Percentiles rank a stretch among this genome's conserved stretches.
These are phyloP conservation scores for Funneliformis mosseae DNA, from an alignment of 192 early-diverging fungal species.

Conservation along the genomic window DNA sequence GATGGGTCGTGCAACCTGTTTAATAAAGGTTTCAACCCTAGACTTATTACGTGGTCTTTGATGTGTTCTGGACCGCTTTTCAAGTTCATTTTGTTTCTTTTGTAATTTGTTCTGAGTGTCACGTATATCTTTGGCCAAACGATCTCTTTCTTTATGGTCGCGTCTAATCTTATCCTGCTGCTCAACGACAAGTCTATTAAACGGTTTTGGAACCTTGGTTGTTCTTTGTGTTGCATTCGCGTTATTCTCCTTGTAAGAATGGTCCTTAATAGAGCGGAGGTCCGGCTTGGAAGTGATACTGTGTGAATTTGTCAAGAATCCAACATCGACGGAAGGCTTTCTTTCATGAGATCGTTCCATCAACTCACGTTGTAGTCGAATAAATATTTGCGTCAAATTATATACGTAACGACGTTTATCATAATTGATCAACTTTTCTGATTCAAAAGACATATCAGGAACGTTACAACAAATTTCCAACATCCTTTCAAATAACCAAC, in stretches of 20 bases:
- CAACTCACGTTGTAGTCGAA: conserved; percentile 37
- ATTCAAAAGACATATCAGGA: conserved; percentile 57
- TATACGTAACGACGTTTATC: conserved; percentile 71
- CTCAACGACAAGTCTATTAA: conserved; percentile 53
- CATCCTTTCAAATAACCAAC: conserved; percentile 75
- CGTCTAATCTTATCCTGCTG: conserved; percentile 67
- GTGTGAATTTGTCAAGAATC: neutral
- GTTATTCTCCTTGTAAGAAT: conserved; percentile 41
- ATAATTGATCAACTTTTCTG: conserved; percentile 62
- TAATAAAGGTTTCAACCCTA: conserved; percentile 37
- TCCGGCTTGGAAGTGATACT: conserved; percentile 1
- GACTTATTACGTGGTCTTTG: conserved; percentile 10
- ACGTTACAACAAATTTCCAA: conserved; percentile 69
- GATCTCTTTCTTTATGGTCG: conserved; percentile 68
- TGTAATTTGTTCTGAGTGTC: conserved; percentile 51
- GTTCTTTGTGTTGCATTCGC: neutral
- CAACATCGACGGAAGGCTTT: neutral
- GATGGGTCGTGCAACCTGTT: conserved; percentile 43
- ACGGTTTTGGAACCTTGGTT: conserved; percentile 19
- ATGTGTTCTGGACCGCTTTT: conserved; percentile 32
- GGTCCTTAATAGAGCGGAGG: conserved; percentile 37
- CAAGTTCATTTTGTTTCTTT: conserved; percentile 50
- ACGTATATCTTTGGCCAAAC: conserved; percentile 64
- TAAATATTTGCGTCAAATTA: conserved; percentile 52
- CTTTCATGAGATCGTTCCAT: conserved; percentile 9